Evolutionary conservation across 768 basidiomycete species (phyloP), one percentile per base, ranked within the genome.

Genomic region (Termitomyces sp.): DNA sequence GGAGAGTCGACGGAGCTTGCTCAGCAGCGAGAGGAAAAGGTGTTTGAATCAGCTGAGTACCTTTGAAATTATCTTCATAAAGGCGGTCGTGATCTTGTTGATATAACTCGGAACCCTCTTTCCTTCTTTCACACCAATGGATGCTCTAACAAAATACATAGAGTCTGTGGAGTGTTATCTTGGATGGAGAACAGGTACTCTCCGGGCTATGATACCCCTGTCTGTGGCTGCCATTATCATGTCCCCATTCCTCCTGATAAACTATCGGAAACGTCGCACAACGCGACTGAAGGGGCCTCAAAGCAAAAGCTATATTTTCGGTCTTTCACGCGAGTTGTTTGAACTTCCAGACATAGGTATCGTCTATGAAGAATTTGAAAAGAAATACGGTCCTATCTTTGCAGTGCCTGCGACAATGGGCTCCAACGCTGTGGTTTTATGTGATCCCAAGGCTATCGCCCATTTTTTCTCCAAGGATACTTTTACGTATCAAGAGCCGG

Each of bases 401-500:
- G 61, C 57, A 46, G 57, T 64, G 45, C 63, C 63, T 13, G 55
- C 49, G 13, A 57, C 59, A 4, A 56, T 67, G 12, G 68, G 69
- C 5, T 51, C 57, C 4, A 63, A 60, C 31, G 60, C 62, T 4
- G 56, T 72, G 18, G 59, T 72, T 9, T 44, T 72, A 13, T 62
- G 62, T 41, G 69, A 72, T 51, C 58, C 64, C 18, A 70, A 69
- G 54, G 66, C 68, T 1, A 58, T 65, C 7, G 55, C 64, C 8
- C 62, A 70, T 36, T 59, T 65, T 31, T 64, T 66, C 34, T 41
- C 63, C 4, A 68, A 64, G 44, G 71, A 72, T 54, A 69, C 69
- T n/a, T 63, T 58, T 18, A 60, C 55, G 24, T 72, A 70, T 39
- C 58, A 60, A 26, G 62, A 61, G 54, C 58, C 67, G 5, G 61